phyloP scores from a whole-genome alignment of 768 basidiomycete genomes.

The Leccinum truebloodii region DNA sequence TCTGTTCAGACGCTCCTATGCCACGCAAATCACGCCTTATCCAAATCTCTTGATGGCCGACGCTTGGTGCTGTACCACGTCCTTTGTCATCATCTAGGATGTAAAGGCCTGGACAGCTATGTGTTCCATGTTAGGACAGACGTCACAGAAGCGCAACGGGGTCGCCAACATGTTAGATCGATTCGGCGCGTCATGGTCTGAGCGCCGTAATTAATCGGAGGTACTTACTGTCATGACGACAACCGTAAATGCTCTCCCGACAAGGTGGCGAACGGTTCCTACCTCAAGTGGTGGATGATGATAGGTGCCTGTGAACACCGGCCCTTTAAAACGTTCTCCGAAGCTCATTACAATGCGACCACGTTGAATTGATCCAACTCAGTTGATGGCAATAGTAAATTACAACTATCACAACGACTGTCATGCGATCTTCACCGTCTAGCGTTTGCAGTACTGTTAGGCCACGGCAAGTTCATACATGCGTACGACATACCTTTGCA shows the following conservation, averaged over 20 bases:
- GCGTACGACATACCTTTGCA: slow-evolving; percentile 58
- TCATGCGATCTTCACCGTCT: slow-evolving; percentile 49
- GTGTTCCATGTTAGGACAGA: neutral
- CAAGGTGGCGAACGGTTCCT: neutral
- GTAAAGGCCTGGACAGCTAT: no score
- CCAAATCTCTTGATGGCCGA: neutral
- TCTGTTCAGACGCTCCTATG: neutral
- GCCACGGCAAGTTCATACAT: neutral
- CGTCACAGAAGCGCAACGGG: neutral
- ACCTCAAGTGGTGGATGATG: neutral
- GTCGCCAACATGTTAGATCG: neutral
- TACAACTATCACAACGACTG: neutral
- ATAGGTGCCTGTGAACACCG: neutral
- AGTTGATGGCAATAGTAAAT: neutral
- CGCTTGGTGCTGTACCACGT: neutral
- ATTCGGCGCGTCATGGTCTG: neutral
- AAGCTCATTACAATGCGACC: neutral
- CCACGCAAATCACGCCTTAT: neutral
- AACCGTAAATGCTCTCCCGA: neutral
- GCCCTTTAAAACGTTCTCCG: neutral
- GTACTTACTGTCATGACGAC: neutral
- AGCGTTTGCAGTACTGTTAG: neutral
- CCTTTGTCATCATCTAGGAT: no score
- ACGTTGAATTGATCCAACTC: neutral
- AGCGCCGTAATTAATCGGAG: neutral